phyloP scores from a whole-genome alignment of 1,284 basidiomycete genomes.

The Ganoderma lucidum region DNA sequence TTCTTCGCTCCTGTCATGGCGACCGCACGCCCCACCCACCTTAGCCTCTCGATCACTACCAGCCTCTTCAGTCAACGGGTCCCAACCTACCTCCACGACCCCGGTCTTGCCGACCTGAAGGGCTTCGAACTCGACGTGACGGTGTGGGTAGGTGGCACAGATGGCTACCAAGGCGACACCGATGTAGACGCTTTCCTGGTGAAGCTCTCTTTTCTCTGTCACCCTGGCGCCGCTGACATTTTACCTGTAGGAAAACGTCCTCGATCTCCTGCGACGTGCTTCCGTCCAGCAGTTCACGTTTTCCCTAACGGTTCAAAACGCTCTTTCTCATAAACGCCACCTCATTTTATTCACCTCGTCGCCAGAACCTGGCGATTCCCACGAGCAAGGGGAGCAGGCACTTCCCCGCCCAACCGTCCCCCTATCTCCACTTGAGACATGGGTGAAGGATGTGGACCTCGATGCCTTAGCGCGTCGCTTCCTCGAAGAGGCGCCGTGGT shows the following conservation, averaged over 20 bases:
- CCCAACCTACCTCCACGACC: constrained; percentile 1
- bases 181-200: neutral
- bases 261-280: neutral
- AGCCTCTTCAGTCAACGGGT: neutral
- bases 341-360: neutral
- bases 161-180: neutral
- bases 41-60: neutral
- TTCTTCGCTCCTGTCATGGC: constrained; percentile 3
- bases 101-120: neutral
- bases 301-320: neutral
- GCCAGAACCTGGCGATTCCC: neutral
- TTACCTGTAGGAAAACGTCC: neutral
- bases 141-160: neutral
- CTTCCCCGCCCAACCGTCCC: neutral
- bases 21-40: constrained; percentile 1
- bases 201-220: no score
- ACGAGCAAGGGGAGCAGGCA: no score
- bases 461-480: neutral
- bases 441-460: neutral
- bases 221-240: neutral
- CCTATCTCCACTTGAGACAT: neutral
- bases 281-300: neutral
- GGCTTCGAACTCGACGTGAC: neutral
- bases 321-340: no score
- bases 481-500: neutral